These are phyloP conservation scores for Diaporthe humulicola DNA, from an alignment of 2,329 filamentous ascomycete species.

Conservation along the genomic window DNA sequence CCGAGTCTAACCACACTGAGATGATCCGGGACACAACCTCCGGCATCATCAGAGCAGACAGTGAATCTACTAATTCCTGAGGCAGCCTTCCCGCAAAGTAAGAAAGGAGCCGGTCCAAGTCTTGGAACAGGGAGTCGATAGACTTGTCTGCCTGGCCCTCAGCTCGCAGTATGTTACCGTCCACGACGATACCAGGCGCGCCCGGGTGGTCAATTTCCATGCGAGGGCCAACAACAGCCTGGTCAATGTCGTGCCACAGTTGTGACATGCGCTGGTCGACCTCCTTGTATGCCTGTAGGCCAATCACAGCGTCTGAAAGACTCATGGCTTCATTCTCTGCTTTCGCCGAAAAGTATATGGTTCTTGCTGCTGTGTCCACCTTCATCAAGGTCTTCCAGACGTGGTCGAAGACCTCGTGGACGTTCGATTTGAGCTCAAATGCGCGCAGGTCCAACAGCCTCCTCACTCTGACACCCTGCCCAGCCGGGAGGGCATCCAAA, in stretches of 20 bases:
- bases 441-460: slow-evolving; percentile 75
- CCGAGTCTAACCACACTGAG: slow-evolving; percentile 79
- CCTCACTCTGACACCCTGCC: slow-evolving; percentile 72
- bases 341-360: slow-evolving; percentile 68
- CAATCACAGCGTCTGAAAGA: slow-evolving; percentile 67
- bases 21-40: slow-evolving; percentile 77
- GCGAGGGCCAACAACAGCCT: slow-evolving; percentile 71
- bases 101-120: slow-evolving; percentile 64
- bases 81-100: slow-evolving; percentile 69
- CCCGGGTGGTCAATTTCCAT: slow-evolving; percentile 58
- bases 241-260: slow-evolving; percentile 74
- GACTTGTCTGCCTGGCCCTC: slow-evolving; percentile 58
- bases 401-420: slow-evolving; percentile 75
- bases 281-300: slow-evolving; percentile 71
- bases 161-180: slow-evolving; percentile 59
- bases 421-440: slow-evolving; percentile 74
- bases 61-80: slow-evolving; percentile 65
- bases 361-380: slow-evolving; percentile 68
- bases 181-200: slow-evolving; percentile 56
- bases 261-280: slow-evolving; percentile 70
- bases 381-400: slow-evolving; percentile 80
- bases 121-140: slow-evolving; percentile 65
- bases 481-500: slow-evolving; percentile 70
- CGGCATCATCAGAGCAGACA: slow-evolving; percentile 80
- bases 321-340: slow-evolving; percentile 66